phyloP scores from a whole-genome alignment of 305 asterid genomes.

The Salvia sclarea region DNA sequence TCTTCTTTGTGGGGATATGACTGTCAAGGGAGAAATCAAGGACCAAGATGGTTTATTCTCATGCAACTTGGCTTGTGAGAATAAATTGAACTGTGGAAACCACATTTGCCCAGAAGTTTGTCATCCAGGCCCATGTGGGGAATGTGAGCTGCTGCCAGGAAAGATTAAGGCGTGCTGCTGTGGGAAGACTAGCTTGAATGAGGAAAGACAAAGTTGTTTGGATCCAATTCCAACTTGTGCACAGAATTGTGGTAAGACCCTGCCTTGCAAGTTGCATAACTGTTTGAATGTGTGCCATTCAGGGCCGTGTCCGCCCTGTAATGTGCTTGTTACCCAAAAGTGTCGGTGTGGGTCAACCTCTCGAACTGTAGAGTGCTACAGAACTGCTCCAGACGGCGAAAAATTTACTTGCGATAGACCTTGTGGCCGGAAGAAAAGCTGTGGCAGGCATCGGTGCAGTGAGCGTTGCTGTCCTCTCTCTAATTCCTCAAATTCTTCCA shows the following conservation, averaged over 20 bases:
- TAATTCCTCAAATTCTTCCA: constrained; percentile 41
- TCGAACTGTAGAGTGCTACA: constrained; percentile 82
- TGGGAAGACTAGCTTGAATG: constrained; percentile 69
- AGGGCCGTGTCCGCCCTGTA: constrained; percentile 79
- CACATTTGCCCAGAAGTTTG: constrained; percentile 69
- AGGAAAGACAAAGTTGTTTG: constrained; percentile 67
- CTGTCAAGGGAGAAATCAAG: constrained; percentile 69
- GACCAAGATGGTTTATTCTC: constrained; percentile 79
- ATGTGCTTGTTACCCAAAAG: constrained; percentile 63
- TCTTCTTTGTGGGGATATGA: constrained; percentile 75
- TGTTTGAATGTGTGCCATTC: constrained; percentile 74
- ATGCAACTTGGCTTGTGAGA: constrained; percentile 65
- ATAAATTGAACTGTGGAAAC: constrained; percentile 69
- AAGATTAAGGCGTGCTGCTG: constrained; percentile 78
- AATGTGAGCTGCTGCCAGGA: constrained; percentile 70
- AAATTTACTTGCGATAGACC: constrained; percentile 73
- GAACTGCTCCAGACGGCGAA: constrained; percentile 50
- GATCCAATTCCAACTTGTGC: constrained; percentile 85
- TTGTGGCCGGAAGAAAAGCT: constrained; percentile 86
- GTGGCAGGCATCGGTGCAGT: constrained; percentile 96
- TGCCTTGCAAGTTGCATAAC: constrained; percentile 70
- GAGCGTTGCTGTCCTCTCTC: constrained; percentile 91
- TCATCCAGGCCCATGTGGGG: constrained; percentile 95
- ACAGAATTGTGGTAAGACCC: constrained; percentile 64
- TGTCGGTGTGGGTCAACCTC: constrained; percentile 92